Conservation (phyloP, 2,329 filamentous ascomycete species). For the Pseudogymnoascus sp. region DNA sequence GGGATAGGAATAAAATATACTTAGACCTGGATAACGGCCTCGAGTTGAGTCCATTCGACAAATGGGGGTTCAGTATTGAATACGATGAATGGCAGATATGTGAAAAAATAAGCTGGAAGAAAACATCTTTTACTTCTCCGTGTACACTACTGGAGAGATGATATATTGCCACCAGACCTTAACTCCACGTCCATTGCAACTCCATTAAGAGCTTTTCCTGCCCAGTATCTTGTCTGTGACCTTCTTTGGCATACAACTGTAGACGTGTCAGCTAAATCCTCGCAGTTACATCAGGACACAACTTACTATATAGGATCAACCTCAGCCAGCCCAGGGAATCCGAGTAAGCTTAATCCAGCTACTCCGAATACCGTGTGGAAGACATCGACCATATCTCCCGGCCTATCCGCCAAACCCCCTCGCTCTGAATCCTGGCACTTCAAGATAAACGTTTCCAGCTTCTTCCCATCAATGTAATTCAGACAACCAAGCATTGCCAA, state of each 20-base stretch:
- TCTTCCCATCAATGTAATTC: conserved; percentile 86
- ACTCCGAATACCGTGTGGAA: conserved; percentile 91
- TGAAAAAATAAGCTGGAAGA: background rate
- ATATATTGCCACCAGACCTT: background rate
- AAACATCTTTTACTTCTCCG: background rate
- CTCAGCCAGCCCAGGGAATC: conserved; percentile 65
- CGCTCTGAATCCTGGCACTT: conserved; percentile 76
- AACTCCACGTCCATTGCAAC: background rate
- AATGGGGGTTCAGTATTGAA: background rate
- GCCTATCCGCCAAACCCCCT: conserved; percentile 83
- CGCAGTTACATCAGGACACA: background rate
- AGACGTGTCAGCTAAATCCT: conserved; percentile 15
- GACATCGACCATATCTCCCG: conserved; percentile 92
- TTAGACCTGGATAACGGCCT: background rate
- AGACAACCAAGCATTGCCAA: conserved; percentile 78
- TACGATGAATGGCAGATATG: background rate
- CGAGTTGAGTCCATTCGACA: background rate
- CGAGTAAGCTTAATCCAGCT: conserved; percentile 77
- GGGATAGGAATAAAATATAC: background rate
- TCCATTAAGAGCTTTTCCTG: conserved; percentile 22
- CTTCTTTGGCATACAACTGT: conserved; percentile 63
- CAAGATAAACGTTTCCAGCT: conserved; percentile 75
- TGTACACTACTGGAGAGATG: conserved; percentile 8
- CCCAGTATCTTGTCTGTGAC: conserved; percentile 53
- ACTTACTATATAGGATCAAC: conserved; percentile 82